A percentile compares a stretch with the other conserved stretches of the same genome.
phyloP scores from a whole-genome alignment of 371 early-diverging fungal species.

The Rhizopus stolonifer region DNA sequence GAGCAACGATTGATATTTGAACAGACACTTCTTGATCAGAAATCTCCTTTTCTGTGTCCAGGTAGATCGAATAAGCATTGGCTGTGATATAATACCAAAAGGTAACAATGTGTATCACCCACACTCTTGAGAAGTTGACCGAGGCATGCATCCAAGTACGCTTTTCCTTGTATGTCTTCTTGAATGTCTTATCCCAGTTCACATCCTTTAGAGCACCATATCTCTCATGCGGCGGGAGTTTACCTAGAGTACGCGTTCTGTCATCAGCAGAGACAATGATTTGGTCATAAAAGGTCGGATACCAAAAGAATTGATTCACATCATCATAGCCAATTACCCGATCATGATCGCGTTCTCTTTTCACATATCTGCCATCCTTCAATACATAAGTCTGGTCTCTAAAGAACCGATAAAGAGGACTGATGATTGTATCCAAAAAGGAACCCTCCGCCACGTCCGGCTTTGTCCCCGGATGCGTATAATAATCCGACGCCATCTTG shows the following conservation, averaged over 20 bases:
- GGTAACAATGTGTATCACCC: conserved; percentile 83
- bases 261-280: conserved; percentile 55
- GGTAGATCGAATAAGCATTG: conserved; percentile 71
- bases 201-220: conserved; percentile 66
- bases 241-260: conserved; percentile 53
- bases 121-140: conserved; percentile 84
- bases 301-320: conserved; percentile 89
- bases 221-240: conserved; percentile 64
- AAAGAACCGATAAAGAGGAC: conserved; percentile 78
- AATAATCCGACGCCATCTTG: conserved; percentile 73
- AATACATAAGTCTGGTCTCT: conserved; percentile 77
- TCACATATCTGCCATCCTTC: conserved; percentile 68
- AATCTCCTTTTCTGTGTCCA: conserved; percentile 39
- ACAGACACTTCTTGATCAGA: conserved; percentile 49
- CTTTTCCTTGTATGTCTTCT: conserved; percentile 87
- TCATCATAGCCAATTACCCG: conserved; percentile 86
- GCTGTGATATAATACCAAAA: conserved; percentile 84
- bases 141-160: conserved; percentile 84
- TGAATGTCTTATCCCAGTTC: conserved; percentile 70
- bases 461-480: conserved; percentile 23
- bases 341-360: conserved; percentile 81
- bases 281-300: conserved; percentile 63
- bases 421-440: conserved; percentile 70
- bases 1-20: conserved; percentile 69
- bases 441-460: conserved; percentile 63